Conservation (phyloP, 805 yeast species). For the Ogataea allantospora region DNA sequence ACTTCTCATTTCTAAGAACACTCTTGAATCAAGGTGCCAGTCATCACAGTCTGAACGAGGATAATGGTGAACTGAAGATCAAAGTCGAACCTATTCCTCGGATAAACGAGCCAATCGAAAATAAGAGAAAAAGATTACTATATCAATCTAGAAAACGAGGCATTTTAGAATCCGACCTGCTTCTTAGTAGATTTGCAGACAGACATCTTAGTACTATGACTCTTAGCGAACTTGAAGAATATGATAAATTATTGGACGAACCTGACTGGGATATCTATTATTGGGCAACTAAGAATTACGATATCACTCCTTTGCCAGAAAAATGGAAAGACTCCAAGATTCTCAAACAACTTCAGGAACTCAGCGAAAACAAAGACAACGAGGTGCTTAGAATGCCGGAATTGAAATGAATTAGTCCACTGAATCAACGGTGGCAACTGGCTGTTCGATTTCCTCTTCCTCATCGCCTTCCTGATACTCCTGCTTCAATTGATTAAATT, state of each 20-base stretch:
- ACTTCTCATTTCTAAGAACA: conserved; percentile 7
- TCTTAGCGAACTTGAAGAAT: conserved; percentile 73
- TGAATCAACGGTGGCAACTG: conserved; percentile 35
- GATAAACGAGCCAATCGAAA: conserved; percentile 65
- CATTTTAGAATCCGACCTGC: conserved; percentile 85
- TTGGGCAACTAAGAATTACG: conserved; percentile 89
- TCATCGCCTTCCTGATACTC: conserved; percentile 39
- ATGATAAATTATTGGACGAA: conserved; percentile 81
- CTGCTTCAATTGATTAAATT: conserved; percentile 54
- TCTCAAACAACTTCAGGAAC: conserved; percentile 63
- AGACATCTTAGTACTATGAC: conserved; percentile 59
- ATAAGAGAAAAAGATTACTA: conserved; percentile 79
- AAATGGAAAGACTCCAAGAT: conserved; percentile 73
- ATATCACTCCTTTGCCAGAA: conserved; percentile 82
- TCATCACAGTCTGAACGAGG: conserved; percentile 23
- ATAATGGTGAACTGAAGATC: conserved; percentile 49
- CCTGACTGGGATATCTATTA: conserved; percentile 99
- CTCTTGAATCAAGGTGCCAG: conserved; percentile 22
- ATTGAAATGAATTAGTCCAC: conserved; percentile 40
- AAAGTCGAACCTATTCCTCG: conserved; percentile 80
- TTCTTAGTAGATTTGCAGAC: conserved; percentile 83
- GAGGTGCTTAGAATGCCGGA: conserved; percentile 88
- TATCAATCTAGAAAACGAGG: conserved; percentile 96
- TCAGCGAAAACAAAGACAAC: conserved; percentile 68
- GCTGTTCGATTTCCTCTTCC: conserved; percentile 17